Percentiles rank a stretch among this genome's conserved stretches.
phyloP scores from a whole-genome alignment of 768 basidiomycete species.

The Lactarius psammicola region DNA sequence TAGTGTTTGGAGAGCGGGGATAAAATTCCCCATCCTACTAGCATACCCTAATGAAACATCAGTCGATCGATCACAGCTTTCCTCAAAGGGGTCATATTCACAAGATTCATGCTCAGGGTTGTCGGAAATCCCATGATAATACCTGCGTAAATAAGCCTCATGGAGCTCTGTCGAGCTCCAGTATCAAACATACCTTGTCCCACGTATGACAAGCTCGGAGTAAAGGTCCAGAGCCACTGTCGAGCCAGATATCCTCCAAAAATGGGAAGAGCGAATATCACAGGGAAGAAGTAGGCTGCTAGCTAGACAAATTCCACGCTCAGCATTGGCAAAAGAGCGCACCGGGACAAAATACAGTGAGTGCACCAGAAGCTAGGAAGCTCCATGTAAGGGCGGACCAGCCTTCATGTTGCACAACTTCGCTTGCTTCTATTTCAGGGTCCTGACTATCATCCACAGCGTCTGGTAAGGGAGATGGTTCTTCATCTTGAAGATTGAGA shows the following conservation, averaged over 20 bases:
- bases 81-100: constrained; percentile 37
- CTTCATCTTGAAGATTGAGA: constrained; percentile 36
- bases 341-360: constrained; percentile 63
- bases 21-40: constrained; percentile 95
- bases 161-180: background rate
- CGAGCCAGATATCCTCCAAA: constrained; percentile 81
- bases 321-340: constrained; percentile 4
- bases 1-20: constrained; percentile 78
- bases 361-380: constrained; percentile 66
- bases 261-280: constrained; percentile 81
- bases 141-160: constrained; percentile 42
- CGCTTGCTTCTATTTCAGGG: constrained; percentile 39
- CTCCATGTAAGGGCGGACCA: constrained; percentile 79
- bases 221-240: constrained; percentile 92
- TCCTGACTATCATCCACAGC: constrained; percentile 28
- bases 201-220: constrained; percentile 87
- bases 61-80: constrained; percentile 12
- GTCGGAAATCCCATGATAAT: constrained; percentile 99
- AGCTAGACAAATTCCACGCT: constrained; percentile 48
- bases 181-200: constrained; percentile 65
- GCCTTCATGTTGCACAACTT: constrained; percentile 59
- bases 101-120: constrained; percentile 89
- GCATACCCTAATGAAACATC: constrained; percentile 66
- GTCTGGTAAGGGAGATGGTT: constrained; percentile 23
- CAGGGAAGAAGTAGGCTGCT: constrained; percentile 84